Percentiles rank a stretch among this genome's conserved stretches.
Evolutionary conservation across 495 filamentous ascomycete genomes (phyloP).

Genomic region (Rhypophila decipiens): DNA sequence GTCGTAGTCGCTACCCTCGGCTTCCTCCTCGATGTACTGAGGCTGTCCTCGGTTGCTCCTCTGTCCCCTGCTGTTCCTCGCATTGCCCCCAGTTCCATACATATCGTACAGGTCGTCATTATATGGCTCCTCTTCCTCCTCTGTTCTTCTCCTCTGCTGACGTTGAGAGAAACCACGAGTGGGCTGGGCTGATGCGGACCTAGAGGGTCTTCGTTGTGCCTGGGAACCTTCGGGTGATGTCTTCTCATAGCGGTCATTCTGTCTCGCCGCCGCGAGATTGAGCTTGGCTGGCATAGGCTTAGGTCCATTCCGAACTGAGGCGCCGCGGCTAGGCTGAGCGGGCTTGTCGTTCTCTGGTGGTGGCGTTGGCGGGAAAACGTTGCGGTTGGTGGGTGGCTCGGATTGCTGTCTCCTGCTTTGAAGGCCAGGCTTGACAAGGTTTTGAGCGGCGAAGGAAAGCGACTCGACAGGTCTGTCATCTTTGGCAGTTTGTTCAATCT

Average conservation of each 20-base stretch:
- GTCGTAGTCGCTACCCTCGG: conserved; percentile 65
- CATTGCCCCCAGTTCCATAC: conserved; percentile 43
- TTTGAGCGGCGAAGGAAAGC: conserved; percentile 82
- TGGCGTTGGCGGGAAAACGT: conserved; percentile 91
- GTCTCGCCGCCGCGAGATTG: conserved; percentile 45
- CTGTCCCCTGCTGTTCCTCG: conserved; percentile 28
- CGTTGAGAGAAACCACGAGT: conserved; percentile 46
- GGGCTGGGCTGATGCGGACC: conserved; percentile 29
- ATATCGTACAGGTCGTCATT: conserved; percentile 65
- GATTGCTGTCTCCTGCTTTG: conserved; percentile 77
- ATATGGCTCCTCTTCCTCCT: conserved; percentile 57
- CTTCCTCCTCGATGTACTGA: conserved; percentile 67
- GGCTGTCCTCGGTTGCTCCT: conserved; percentile 29
- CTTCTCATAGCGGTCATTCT: conserved; percentile 44
- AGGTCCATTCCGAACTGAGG: conserved; percentile 48
- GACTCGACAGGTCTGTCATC: conserved; percentile 75
- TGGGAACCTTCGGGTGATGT: conserved; percentile 36
- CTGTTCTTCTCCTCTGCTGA: conserved; percentile 23
- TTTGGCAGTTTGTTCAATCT: conserved; percentile 23
- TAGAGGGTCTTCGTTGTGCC: conserved; percentile 30
- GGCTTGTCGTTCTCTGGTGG: conserved; percentile 77
- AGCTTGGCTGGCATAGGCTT: conserved; percentile 48
- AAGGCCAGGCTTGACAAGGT: conserved; percentile 81
- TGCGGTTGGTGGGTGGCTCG: conserved; percentile 69
- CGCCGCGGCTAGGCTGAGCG: conserved; percentile 38